phyloP scores from a whole-genome alignment of 1,284 basidiomycete genomes.

The Naganishia liquefaciens region DNA sequence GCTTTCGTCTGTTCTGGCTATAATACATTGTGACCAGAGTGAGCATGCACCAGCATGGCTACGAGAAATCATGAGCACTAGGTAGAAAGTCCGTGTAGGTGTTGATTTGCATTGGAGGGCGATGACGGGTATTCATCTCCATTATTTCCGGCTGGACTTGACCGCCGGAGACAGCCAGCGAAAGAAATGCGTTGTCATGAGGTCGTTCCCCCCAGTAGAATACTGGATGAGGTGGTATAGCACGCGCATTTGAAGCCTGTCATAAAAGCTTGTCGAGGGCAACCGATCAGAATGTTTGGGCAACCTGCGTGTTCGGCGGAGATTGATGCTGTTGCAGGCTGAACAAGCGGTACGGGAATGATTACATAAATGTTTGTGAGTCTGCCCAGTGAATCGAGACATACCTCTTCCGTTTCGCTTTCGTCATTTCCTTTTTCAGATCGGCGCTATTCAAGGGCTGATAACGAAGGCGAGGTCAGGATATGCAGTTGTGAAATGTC shows the following conservation, averaged over 20 bases:
- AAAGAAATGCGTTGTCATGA: not conserved
- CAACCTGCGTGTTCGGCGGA: constrained; percentile 54
- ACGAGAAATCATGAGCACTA: not conserved
- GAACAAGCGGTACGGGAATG: not conserved
- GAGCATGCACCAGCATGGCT: constrained; percentile 5
- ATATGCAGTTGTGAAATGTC: not conserved
- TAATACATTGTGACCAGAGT: not conserved
- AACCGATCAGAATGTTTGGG: constrained; percentile 47
- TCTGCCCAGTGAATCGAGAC: not conserved
- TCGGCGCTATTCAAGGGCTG: constrained; percentile 87
- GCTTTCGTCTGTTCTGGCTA: not conserved
- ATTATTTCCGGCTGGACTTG: not conserved
- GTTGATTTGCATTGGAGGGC: not conserved
- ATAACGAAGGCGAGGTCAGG: constrained; percentile 3
- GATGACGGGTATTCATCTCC: not conserved
- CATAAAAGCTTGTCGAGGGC: not conserved
- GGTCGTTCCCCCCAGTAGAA: not conserved
- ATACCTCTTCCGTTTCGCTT: constrained; percentile 88
- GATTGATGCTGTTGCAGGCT: constrained; percentile 56
- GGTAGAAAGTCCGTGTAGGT: constrained; percentile 10
- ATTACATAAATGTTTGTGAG: not conserved
- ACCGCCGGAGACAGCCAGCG: not conserved
- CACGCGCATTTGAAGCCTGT: too few species aligned
- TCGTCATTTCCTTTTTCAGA: constrained; percentile 97
- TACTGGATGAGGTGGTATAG: not conserved